Conservation (phyloP, 768 basidiomycete genomes). For the Baorangia bicolor region DNA sequence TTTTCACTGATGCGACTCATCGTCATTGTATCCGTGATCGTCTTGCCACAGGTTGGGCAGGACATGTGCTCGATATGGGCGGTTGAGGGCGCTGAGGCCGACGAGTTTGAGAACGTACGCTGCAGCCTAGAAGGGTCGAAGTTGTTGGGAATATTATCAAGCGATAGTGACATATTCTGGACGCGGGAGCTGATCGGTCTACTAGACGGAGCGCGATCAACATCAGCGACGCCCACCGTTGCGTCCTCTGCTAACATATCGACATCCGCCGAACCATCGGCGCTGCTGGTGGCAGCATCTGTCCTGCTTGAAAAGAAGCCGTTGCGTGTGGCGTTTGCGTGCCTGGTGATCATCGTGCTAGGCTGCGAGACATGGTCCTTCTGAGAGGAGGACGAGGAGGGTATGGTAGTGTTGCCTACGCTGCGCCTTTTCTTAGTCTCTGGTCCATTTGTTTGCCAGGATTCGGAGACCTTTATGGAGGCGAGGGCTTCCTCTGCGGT, state of each 20-base stretch:
- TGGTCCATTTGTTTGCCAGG: conserved; percentile 35
- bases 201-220: conserved; percentile 19
- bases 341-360: conserved; percentile 21
- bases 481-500: conserved; percentile 49
- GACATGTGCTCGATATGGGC: conserved; percentile 39
- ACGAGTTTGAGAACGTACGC: conserved; percentile 32
- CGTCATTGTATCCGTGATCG: conserved; percentile 44
- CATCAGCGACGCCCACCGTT: conserved; percentile 26
- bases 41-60: conserved; percentile 58
- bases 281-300: conserved; percentile 15
- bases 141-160: conserved; percentile 46
- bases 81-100: conserved; percentile 47
- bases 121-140: conserved; percentile 37
- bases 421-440: conserved; percentile 47
- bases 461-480: conserved; percentile 40
- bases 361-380: conserved; percentile 26
- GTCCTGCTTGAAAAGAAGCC: conserved; percentile 27
- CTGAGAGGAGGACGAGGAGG: conserved; percentile 29
- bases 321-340: conserved; percentile 3
- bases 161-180: conserved; percentile 49
- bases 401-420: conserved; percentile 39
- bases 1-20: conserved; percentile 29
- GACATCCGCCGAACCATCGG: conserved; percentile 23
- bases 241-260: conserved; percentile 30
- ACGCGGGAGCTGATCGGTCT: conserved; percentile 31